These are phyloP conservation scores for Ehretia macrophylla DNA, from an alignment of 257 asterid genomes.

Conservation along the genomic window DNA sequence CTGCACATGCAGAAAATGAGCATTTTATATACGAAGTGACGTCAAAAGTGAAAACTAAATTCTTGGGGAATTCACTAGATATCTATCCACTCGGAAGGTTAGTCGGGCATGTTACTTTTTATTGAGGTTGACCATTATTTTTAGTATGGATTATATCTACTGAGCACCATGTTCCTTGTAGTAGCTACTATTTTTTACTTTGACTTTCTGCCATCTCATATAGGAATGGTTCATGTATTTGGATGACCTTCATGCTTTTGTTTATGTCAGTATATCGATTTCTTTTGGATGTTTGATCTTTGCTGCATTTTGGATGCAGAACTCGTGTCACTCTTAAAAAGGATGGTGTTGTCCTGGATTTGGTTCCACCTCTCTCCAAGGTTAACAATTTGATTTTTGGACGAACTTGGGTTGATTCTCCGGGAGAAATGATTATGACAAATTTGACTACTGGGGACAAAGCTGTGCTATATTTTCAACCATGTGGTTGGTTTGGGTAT, in stretches of 20 bases:
- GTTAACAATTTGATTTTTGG: slow-evolving; percentile 93
- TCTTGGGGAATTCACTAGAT: slow-evolving; percentile 88
- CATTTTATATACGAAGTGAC: slow-evolving; percentile 86
- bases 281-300: neutral
- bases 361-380: slow-evolving; percentile 97
- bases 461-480: slow-evolving; percentile 92
- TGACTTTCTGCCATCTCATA: too few species aligned
- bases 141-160: neutral
- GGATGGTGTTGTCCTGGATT: slow-evolving; percentile 73
- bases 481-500: slow-evolving; percentile 95
- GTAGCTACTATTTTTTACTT: neutral
- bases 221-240: too few species aligned
- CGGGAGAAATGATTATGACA: slow-evolving; percentile 91
- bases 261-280: neutral
- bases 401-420: slow-evolving; percentile 98
- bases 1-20: slow-evolving; percentile 94
- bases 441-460: slow-evolving; percentile 95
- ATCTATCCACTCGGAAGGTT: slow-evolving; percentile 99
- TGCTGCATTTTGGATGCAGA: slow-evolving; percentile 38
- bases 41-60: slow-evolving; percentile 85
- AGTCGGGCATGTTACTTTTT: slow-evolving; percentile 15
- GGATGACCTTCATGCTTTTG: too few species aligned
- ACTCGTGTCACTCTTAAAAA: slow-evolving; percentile 85
- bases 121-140: neutral
- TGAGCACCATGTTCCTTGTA: neutral